Base-by-base conservation (phyloP, 2,329 filamentous ascomycete species). In the Colletotrichum sp. region DNA sequence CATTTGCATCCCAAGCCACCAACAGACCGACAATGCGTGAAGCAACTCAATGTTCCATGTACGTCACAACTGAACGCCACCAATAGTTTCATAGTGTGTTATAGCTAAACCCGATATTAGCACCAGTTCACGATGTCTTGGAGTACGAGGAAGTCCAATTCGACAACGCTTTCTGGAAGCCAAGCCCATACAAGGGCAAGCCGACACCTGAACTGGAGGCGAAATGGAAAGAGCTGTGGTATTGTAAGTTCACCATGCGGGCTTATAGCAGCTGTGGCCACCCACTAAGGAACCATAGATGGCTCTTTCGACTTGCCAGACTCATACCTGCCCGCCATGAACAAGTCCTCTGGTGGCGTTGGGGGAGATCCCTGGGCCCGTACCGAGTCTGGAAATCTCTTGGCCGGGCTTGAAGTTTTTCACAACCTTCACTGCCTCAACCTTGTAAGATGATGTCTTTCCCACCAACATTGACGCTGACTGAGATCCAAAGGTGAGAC, bases 351-450 rank as follows among this genome's bases (percentile, higher is more conserved):
- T 6, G 28, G n/a, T 15, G 71, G 65, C 16, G n/a, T 26, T 15
- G 44, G 21, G 10, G 71, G 71, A 8, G 57, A 73, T 57, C 26
- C 39, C 13, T 73, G 71, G 71, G 71, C 66, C 12, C 65, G 65
- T 7, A 73, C 71, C 4, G 7, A 39, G 7, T 69, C 71, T 24
- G 71, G 71, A 26, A 64, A 70, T 39, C 57, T 73, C 7, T 30
- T 73, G 13, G 71, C 71, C 5, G 91, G 88, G 1, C 82, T 91
- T 5, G 89, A 91, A 79, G 89, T 90, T 0, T 91, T 92, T 81
- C 90, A 92, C 81, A 89, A 89, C 79, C 84, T 90, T 39, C 88
- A 89, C 64, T 90, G 88, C 80, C 82, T 89, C 49, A 89, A 89
- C 78, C 79, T 89, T 34, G 81, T 86, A 79, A 80, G 88, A 15